Conservation (phyloP, 2,329 filamentous ascomycete species). For the Pyrenochaeta sp. region DNA sequence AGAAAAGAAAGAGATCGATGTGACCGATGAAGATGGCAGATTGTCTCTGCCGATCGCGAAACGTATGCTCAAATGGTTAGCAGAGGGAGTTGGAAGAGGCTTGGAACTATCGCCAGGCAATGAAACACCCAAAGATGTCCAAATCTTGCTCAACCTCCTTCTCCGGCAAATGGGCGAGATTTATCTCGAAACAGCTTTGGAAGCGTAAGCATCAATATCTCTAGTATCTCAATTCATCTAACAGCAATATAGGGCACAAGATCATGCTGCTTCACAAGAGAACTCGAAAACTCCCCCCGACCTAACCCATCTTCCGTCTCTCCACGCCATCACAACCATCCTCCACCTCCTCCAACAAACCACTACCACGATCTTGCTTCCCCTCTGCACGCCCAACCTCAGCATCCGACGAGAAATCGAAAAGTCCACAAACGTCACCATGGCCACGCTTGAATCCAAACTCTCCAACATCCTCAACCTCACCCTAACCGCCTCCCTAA, state of each 20-base stretch:
- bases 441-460: constrained; percentile 84
- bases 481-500: constrained; percentile 74
- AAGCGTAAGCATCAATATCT: constrained; percentile 54
- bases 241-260: constrained; percentile 54
- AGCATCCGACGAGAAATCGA: constrained; percentile 91
- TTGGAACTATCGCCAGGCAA: constrained; percentile 86
- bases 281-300: constrained; percentile 85
- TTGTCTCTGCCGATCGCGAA: constrained; percentile 89
- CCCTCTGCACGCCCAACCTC: constrained; percentile 86
- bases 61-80: constrained; percentile 96
- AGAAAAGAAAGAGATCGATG: constrained; percentile 85
- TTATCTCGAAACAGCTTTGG: constrained; percentile 70
- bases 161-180: constrained; percentile 88
- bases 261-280: constrained; percentile 79
- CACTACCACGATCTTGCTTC: constrained; percentile 87
- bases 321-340: constrained; percentile 85
- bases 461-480: constrained; percentile 74
- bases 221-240: constrained; percentile 5
- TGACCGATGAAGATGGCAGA: constrained; percentile 86
- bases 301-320: constrained; percentile 78
- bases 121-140: constrained; percentile 94
- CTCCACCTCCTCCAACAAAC: constrained; percentile 93
- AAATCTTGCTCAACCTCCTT: constrained; percentile 81
- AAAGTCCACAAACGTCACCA: constrained; percentile 75
- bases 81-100: constrained; percentile 89